Evolutionary conservation across 345 rosid species (phyloP), one percentile per base, ranked within the genome.

Genomic region (Brassica cretica): DNA sequence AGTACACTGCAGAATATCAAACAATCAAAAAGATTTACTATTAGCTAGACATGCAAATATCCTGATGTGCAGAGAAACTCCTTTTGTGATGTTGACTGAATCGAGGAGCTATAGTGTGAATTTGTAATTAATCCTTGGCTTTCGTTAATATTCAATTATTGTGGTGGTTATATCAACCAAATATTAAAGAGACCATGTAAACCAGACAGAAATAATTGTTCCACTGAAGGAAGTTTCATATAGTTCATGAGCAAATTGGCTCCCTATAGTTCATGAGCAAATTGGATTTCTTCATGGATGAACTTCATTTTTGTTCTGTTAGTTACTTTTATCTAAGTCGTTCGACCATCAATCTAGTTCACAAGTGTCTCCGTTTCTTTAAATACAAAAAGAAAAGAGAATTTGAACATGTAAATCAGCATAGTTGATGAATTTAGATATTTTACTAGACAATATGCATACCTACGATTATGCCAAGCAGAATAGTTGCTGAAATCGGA

Each of bases 401-500:
- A 5, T 2, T 2, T 15, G 19, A 64, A 64, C 63, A 30, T 5
- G 61, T 60, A 18, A 66, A 65, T 27, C 11, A 65, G 55, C 30
- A 56, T 18, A 25, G n/a, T 64, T 64, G 8, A 51, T 60, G 18
- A 33, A 58, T 10, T 62, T 29, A 77, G 25, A 46, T 32, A 49
- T 3, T 2, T 3, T 4, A 71, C 27, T 5, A 46, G 3, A 61
- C n/a, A 29, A 39, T 69, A 75, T 44, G 49, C 86, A 5, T 83
- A 94, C 98, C 98, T 89, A 51, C 94, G 93, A 84, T 91, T 90
- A 80, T 95, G 99, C 99, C 98, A 95, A 0, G 98, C 99, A 66
- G 99, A 95, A 83, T 95, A 95, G 85, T 90, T 93, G 83, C 98
- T 93, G 81, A 95, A 84, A 85, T 91, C 86, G 0, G 41, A 78